Evolutionary conservation across 2,329 filamentous ascomycete genomes (phyloP), one percentile per base, ranked within the genome.

Genomic region (Calonectria fujianensis): DNA sequence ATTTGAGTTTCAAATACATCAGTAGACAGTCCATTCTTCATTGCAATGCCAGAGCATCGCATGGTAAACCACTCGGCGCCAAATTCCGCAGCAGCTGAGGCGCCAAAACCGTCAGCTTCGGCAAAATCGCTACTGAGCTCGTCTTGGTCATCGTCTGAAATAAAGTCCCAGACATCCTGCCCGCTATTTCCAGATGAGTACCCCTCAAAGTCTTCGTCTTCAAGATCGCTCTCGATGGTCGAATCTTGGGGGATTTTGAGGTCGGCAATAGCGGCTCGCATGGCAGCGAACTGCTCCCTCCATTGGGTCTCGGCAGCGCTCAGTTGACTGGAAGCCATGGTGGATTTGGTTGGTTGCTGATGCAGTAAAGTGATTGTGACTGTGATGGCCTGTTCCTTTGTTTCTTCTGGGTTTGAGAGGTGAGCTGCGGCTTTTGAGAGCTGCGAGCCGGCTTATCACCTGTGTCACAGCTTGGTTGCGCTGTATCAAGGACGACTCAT

Each of bases 161-260:
- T 95, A 73, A 97, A 92, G 83, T 98, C 96, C 96, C 96, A 98
- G 13, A 98, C 93, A 85, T 98, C 96, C 73, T 96, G 94, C 7
- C 91, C 91, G 24, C 90, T 92, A 54, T 90, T 91, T 7, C 91
- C 91, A 2, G 89, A 90, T 1, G 87, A 89, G 76, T 89, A 88
- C 16, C 86, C 87, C 35, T 88, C 88, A 37, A 90, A 88, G 41
- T 95, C 93, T 11, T 95, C 92, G 75, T 94, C 93, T 54, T 93
- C 85, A 69, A 92, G 89, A 16, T 90, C 86, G 24, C 87, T 86
- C 50, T 85, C 82, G 57, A 86, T 84, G 37, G 87, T 84, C 48
- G 85, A 68, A 35, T 81, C 82, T 3, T 81, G 76, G 3, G 89
- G 85, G n/a, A 91, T 84, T 70, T 91, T 89, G 68, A 98, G 88